These are phyloP conservation scores for Articulospora tetracladia DNA, from an alignment of 495 filamentous ascomycete species.

Conservation along the genomic window DNA sequence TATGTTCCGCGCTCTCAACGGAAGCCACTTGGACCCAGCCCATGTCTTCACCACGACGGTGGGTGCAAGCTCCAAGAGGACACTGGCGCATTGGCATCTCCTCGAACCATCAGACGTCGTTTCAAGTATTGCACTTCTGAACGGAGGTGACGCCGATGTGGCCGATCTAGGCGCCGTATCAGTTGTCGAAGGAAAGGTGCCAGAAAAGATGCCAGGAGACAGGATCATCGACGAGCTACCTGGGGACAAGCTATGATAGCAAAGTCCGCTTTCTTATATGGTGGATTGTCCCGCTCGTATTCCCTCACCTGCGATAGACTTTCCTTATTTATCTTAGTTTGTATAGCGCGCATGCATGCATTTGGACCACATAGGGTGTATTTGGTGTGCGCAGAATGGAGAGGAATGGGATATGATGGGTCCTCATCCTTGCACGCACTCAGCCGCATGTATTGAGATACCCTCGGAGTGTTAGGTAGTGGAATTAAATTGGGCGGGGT, in stretches of 20 bases:
- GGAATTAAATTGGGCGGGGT: not conserved
- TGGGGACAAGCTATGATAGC: not conserved
- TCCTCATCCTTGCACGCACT: not conserved
- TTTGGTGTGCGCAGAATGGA: not conserved
- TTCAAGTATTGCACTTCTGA: constrained; percentile 67
- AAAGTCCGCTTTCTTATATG: not conserved
- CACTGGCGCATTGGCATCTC: constrained; percentile 81
- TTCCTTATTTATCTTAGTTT: not conserved
- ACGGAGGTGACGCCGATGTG: constrained; percentile 30
- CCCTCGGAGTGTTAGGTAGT: not conserved
- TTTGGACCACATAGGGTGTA: not conserved
- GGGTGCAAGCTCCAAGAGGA: constrained; percentile 81
- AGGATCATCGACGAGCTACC: constrained; percentile 7
- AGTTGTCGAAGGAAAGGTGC: constrained; percentile 23
- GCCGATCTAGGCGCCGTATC: constrained; percentile 21
- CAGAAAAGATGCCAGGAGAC: constrained; percentile 9
- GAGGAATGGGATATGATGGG: not conserved
- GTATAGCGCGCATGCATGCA: not conserved
- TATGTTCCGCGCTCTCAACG: constrained; percentile 66
- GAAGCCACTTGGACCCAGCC: constrained; percentile 48
- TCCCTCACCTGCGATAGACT: too few relatives aligned
- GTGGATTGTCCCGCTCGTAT: too few relatives aligned
- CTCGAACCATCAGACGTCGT: constrained; percentile 86
- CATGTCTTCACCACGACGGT: constrained; percentile 85
- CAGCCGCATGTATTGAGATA: not conserved